phyloP scores from a whole-genome alignment of 495 filamentous ascomycete species.

The Clohesyomyces aquaticus region DNA sequence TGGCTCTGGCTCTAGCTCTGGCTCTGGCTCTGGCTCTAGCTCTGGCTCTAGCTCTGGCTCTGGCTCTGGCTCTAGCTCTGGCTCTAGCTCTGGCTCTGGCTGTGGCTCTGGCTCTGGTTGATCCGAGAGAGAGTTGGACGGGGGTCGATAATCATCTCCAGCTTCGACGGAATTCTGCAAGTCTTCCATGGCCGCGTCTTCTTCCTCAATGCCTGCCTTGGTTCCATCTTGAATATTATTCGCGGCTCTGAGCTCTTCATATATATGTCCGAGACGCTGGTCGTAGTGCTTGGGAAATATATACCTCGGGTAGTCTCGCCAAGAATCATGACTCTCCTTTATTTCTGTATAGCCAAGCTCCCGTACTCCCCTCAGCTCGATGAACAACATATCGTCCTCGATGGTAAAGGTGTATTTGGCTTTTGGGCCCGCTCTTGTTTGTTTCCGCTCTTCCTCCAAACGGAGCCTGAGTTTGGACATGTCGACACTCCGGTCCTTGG shows the following conservation, averaged over 20 bases:
- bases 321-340: not conserved
- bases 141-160: too few relatives aligned
- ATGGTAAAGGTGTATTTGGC: constrained; percentile 6
- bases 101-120: too few relatives aligned
- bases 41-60: too few relatives aligned
- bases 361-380: constrained; percentile 8
- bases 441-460: not conserved
- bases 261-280: not conserved
- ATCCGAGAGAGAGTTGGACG: too few relatives aligned
- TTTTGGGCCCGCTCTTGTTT: not conserved
- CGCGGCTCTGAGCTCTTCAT: not conserved
- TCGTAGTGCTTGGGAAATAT: constrained; percentile 14
- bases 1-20: too few relatives aligned
- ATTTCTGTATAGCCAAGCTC: constrained; percentile 6
- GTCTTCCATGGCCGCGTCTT: not conserved
- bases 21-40: too few relatives aligned
- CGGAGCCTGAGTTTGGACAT: not conserved
- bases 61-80: too few relatives aligned
- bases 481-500: not conserved
- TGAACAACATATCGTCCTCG: constrained; percentile 16
- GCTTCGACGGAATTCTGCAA: too few relatives aligned
- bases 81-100: too few relatives aligned
- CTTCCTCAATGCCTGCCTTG: not conserved
- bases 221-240: not conserved
- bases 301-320: constrained; percentile 6